phyloP scores from a whole-genome alignment of 805 yeast species.

The Lipomyces yamadae region DNA sequence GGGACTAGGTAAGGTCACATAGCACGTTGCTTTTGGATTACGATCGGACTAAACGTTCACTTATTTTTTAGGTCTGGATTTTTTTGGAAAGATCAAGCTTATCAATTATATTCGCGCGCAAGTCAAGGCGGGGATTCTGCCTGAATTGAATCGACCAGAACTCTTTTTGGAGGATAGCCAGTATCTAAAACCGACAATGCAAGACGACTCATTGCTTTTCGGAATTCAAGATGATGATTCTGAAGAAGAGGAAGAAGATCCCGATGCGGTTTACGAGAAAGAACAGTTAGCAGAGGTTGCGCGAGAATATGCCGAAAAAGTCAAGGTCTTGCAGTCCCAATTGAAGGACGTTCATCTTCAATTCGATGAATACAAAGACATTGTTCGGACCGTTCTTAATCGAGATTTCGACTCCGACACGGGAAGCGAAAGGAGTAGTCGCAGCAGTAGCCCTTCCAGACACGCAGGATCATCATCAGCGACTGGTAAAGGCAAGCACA shows the following conservation, averaged over 20 bases:
- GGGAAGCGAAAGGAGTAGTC: conserved; percentile 11
- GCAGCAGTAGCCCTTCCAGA: conserved; percentile 1
- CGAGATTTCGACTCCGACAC: conserved; percentile 19
- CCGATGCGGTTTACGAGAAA: conserved; percentile 41
- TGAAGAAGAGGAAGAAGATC: conserved; percentile 35
- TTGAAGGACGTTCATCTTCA: conserved; percentile 23
- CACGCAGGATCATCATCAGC: background rate
- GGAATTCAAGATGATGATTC: conserved; percentile 39
- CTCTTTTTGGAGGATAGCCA: conserved; percentile 36
- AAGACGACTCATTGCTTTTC: conserved; percentile 40
- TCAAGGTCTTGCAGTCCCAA: conserved; percentile 22
- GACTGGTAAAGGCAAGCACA: conserved; percentile 7
- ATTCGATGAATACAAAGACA: conserved; percentile 35
- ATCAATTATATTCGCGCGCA: conserved; percentile 41
- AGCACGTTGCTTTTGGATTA: too few species aligned
- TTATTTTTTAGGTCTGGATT: conserved; percentile 34
- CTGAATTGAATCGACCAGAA: conserved; percentile 30
- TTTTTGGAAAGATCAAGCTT: conserved; percentile 41
- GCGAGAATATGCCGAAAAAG: conserved; percentile 17
- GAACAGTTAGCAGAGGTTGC: conserved; percentile 14
- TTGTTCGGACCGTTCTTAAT: conserved; percentile 22
- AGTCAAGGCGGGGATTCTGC: conserved; percentile 27
- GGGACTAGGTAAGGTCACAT: conserved; percentile 21
- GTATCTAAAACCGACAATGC: conserved; percentile 40
- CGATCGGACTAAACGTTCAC: background rate